Percentiles rank a stretch among this genome's conserved stretches.
These are phyloP conservation scores for Aphanomyces euteiches DNA, from an alignment of 352 stramenopile species.

Conservation along the genomic window DNA sequence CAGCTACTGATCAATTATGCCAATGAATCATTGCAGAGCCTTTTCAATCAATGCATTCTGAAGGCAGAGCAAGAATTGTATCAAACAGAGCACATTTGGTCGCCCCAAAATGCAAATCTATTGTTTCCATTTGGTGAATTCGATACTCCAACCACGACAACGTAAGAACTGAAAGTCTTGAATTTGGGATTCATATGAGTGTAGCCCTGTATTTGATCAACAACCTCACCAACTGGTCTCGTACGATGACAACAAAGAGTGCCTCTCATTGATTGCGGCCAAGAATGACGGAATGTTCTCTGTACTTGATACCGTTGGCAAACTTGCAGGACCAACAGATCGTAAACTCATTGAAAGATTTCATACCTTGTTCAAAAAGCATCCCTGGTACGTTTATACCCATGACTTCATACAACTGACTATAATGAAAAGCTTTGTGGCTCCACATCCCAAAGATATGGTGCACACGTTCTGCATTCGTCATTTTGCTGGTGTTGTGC, in stretches of 20 bases:
- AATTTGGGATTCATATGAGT: slow-evolving; percentile 35
- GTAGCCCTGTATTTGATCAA: slow-evolving; percentile 46
- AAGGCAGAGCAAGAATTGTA: slow-evolving; percentile 40
- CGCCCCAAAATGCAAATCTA: slow-evolving; percentile 37
- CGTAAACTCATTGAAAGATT: slow-evolving; percentile 30
- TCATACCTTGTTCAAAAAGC: slow-evolving; percentile 34
- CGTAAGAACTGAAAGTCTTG: slow-evolving; percentile 24
- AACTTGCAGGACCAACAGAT: slow-evolving; percentile 29
- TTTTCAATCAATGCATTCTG: slow-evolving; percentile 34
- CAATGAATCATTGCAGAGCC: slow-evolving; percentile 33
- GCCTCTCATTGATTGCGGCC: slow-evolving; percentile 22
- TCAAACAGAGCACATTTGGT: slow-evolving; percentile 48
- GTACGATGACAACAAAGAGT: slow-evolving; percentile 30
- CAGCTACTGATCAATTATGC: slow-evolving; percentile 36
- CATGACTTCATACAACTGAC: slow-evolving; percentile 71
- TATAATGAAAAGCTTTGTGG: slow-evolving; percentile 27
- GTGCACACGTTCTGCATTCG: slow-evolving; percentile 80
- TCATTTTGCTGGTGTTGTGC: slow-evolving; percentile 74
- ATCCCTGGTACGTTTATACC: slow-evolving; percentile 49
- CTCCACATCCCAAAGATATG: slow-evolving; percentile 64
- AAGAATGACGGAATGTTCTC: slow-evolving; percentile 58
- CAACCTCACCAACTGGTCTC: slow-evolving; percentile 56
- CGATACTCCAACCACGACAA: background rate
- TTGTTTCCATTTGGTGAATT: slow-evolving; percentile 15
- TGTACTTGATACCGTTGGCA: slow-evolving; percentile 77